Percentiles rank a stretch among this genome's conserved stretches.
Conservation (phyloP, 495 filamentous ascomycete species). For the Tuber magnatum region DNA sequence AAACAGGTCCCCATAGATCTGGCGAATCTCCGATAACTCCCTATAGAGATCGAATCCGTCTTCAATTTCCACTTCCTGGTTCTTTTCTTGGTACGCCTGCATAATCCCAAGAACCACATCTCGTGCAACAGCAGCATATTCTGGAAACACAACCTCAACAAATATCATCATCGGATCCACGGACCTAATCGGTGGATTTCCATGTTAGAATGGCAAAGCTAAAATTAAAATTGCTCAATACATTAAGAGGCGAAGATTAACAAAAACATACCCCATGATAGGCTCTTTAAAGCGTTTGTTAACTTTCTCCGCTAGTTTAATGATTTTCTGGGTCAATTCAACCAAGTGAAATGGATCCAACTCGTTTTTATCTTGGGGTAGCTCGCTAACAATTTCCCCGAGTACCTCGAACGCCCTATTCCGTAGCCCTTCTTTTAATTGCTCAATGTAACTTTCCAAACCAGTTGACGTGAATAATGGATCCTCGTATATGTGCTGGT, state of each 20-base stretch:
- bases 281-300: slow-evolving; percentile 63
- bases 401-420: slow-evolving; percentile 65
- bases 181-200: slow-evolving; percentile 17
- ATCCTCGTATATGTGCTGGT: slow-evolving; percentile 74
- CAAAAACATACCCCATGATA: slow-evolving; percentile 63
- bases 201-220: slow-evolving; percentile 6
- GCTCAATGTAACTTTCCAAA: slow-evolving; percentile 57
- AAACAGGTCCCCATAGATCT: slow-evolving; percentile 65
- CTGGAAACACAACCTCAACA: slow-evolving; percentile 74
- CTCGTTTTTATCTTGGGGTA: slow-evolving; percentile 61
- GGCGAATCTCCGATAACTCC: slow-evolving; percentile 73
- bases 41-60: slow-evolving; percentile 93
- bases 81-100: slow-evolving; percentile 56
- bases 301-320: slow-evolving; percentile 73
- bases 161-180: slow-evolving; percentile 76
- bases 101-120: slow-evolving; percentile 76
- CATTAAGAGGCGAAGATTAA: neutral
- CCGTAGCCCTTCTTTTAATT: slow-evolving; percentile 64
- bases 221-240: neutral
- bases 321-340: slow-evolving; percentile 74
- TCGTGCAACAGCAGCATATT: slow-evolving; percentile 78
- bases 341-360: slow-evolving; percentile 86
- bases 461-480: slow-evolving; percentile 66
- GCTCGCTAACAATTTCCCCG: slow-evolving; percentile 49
- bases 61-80: slow-evolving; percentile 71